phyloP scores from a whole-genome alignment of 371 early-diverging fungal genomes.

The Thermomucor indicae-seudaticae region DNA sequence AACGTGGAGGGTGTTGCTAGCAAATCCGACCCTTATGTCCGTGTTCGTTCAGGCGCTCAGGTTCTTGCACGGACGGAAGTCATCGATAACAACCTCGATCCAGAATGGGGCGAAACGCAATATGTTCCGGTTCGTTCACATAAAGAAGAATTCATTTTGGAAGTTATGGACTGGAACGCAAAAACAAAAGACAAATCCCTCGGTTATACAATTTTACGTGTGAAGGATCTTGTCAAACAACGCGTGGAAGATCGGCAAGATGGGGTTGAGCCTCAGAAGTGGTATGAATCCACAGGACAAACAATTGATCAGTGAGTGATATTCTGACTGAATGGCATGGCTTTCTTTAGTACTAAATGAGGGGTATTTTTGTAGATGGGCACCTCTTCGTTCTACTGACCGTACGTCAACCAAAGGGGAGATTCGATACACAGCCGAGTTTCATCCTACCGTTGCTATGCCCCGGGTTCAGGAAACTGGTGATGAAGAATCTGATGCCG shows the following conservation, averaged over 20 bases:
- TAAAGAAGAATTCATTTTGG: slow-evolving; percentile 66
- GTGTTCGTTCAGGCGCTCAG: slow-evolving; percentile 59
- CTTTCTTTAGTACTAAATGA: neutral
- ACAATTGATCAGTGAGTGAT: slow-evolving; percentile 25
- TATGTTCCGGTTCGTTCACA: slow-evolving; percentile 68
- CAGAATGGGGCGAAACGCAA: slow-evolving; percentile 83
- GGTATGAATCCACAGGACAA: slow-evolving; percentile 34
- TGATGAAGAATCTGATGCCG: slow-evolving; percentile 8
- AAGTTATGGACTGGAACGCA: slow-evolving; percentile 78
- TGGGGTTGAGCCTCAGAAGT: slow-evolving; percentile 19
- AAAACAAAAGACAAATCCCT: slow-evolving; percentile 59
- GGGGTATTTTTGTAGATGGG: slow-evolving; percentile 48
- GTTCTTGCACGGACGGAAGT: slow-evolving; percentile 65
- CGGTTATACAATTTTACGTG: slow-evolving; percentile 53
- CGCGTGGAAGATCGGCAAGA: slow-evolving; percentile 31
- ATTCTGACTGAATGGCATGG: neutral
- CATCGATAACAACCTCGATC: slow-evolving; percentile 73
- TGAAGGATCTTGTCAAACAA: slow-evolving; percentile 44
- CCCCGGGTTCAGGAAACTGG: slow-evolving; percentile 18
- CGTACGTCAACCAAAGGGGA: slow-evolving; percentile 57
- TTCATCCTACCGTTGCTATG: slow-evolving; percentile 58
- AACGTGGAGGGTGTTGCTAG: slow-evolving; percentile 69
- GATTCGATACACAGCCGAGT: slow-evolving; percentile 61
- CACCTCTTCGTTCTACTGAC: slow-evolving; percentile 54
- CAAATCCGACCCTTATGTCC: slow-evolving; percentile 85